phyloP scores from a whole-genome alignment of 1,284 basidiomycete species.

The Papiliotrema terrestris region DNA sequence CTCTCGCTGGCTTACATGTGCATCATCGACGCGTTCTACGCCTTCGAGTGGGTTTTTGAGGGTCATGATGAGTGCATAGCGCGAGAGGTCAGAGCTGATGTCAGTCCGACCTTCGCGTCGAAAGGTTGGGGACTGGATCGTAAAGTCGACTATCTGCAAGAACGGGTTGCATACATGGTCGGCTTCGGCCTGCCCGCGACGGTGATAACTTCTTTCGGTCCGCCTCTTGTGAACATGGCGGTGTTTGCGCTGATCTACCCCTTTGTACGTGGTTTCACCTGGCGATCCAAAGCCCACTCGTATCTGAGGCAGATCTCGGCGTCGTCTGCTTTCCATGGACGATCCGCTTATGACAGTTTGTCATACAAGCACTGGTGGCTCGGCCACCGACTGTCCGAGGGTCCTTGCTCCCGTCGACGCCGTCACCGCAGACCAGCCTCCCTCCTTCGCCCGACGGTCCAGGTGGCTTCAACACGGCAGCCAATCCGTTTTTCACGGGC shows the following conservation, averaged over 20 bases:
- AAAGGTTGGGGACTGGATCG: constrained; percentile 41
- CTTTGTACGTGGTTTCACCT: constrained; percentile 25
- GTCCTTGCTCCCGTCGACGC: constrained; percentile 25
- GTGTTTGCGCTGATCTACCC: constrained; percentile 49
- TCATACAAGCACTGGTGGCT: constrained; percentile 46
- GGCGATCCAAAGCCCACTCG: not conserved
- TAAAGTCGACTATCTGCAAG: constrained; percentile 37
- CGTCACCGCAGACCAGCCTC: constrained; percentile 20
- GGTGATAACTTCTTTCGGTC: constrained; percentile 43
- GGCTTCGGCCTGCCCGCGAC: constrained; percentile 39
- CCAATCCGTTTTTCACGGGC: constrained; percentile 20
- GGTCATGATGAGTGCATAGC: not conserved
- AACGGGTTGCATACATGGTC: constrained; percentile 41
- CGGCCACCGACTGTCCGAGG: constrained; percentile 27
- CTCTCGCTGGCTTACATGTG: constrained; percentile 40
- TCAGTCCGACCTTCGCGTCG: constrained; percentile 39
- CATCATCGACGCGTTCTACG: constrained; percentile 47
- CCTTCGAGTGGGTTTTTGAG: constrained; percentile 42
- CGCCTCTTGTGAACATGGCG: constrained; percentile 46
- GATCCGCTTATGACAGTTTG: constrained; percentile 25
- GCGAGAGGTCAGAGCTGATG: too few relatives aligned
- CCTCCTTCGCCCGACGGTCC: constrained; percentile 18
- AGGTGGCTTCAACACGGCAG: not conserved
- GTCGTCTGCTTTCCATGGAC: not conserved
- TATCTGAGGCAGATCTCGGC: not conserved